Conservation (phyloP, 495 filamentous ascomycete species). For the Barbatosphaeria neglecta region DNA sequence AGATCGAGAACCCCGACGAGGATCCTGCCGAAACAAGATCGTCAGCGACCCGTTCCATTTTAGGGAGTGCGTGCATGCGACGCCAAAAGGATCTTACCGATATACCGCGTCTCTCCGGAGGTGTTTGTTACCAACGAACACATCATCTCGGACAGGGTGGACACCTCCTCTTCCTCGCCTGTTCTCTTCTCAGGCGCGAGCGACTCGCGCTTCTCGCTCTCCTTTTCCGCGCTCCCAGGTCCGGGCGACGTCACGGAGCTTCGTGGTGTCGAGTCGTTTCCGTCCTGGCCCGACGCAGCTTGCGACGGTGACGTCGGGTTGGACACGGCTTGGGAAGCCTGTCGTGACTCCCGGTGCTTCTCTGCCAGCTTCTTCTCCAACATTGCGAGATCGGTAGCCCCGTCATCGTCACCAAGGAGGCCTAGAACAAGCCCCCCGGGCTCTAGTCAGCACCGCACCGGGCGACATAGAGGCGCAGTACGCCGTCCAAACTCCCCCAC, state of each 20-base stretch:
- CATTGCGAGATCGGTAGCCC: conserved; percentile 77
- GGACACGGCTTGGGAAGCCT: conserved; percentile 30
- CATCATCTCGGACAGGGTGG: conserved; percentile 95
- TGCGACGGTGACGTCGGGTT: conserved; percentile 35
- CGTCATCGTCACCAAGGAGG: conserved; percentile 73
- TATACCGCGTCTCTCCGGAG: conserved; percentile 89
- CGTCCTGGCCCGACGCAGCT: conserved; percentile 28
- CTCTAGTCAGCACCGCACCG: not conserved
- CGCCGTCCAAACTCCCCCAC: no score
- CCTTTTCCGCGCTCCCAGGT: conserved; percentile 41
- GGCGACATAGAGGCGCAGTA: no score
- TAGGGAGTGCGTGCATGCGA: not conserved
- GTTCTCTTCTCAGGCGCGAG: conserved; percentile 20
- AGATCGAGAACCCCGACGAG: conserved; percentile 93
- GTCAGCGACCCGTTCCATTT: no score
- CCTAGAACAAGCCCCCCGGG: conserved; percentile 9
- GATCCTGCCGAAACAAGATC: no score
- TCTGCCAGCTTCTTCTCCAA: conserved; percentile 74
- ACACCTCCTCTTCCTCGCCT: conserved; percentile 66
- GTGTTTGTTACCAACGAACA: conserved; percentile 97
- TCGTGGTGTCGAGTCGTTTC: conserved; percentile 44
- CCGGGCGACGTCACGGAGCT: conserved; percentile 50
- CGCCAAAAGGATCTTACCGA: conserved; percentile 49
- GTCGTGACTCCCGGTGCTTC: conserved; percentile 37
- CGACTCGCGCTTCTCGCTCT: conserved; percentile 22